A percentile compares a stretch with the other conserved stretches of the same genome.
These are phyloP conservation scores for Aphanomyces cochlioides DNA, from an alignment of 352 stramenopile genomes.

Conservation along the genomic window DNA sequence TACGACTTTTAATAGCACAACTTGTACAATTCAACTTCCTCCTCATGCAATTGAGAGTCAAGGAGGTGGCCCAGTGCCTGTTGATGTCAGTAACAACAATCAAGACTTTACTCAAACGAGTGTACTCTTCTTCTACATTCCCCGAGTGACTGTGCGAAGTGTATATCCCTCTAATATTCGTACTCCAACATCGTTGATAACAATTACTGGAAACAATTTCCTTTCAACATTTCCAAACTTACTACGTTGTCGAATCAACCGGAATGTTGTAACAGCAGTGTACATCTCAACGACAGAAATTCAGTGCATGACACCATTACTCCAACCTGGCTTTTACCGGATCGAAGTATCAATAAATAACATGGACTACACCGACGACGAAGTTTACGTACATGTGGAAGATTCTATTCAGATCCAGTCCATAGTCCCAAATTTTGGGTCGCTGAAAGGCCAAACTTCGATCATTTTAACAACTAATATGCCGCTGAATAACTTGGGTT, in stretches of 20 bases:
- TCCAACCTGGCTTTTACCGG: conserved; percentile 41
- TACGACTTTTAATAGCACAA: background rate
- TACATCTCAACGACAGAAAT: conserved; percentile 42
- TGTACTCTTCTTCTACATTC: conserved; percentile 37
- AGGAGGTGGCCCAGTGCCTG: conserved; percentile 6
- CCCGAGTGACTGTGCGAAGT: conserved; percentile 31
- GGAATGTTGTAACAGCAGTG: conserved; percentile 1
- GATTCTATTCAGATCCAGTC: conserved; percentile 39
- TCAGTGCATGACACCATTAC: conserved; percentile 34
- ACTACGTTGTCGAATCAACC: conserved; percentile 37
- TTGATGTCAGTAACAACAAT: conserved; percentile 24
- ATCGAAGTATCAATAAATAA: conserved; percentile 51
- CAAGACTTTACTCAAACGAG: conserved; percentile 22
- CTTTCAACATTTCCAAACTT: conserved; percentile 32
- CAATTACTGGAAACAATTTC: conserved; percentile 38
- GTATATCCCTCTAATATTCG: conserved; percentile 34
- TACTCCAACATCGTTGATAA: conserved; percentile 25
- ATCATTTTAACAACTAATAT: conserved; percentile 35
- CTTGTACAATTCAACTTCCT: conserved; percentile 22
- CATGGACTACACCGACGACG: conserved; percentile 43
- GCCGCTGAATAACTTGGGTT: background rate
- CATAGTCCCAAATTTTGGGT: conserved; percentile 44
- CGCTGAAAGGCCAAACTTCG: conserved; percentile 42
- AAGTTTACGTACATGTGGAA: conserved; percentile 41
- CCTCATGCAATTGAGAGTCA: background rate